Evolutionary conservation across 2,329 filamentous ascomycete genomes (phyloP), one percentile per base, ranked within the genome.

Genomic region (Botryotinia narcissicola): DNA sequence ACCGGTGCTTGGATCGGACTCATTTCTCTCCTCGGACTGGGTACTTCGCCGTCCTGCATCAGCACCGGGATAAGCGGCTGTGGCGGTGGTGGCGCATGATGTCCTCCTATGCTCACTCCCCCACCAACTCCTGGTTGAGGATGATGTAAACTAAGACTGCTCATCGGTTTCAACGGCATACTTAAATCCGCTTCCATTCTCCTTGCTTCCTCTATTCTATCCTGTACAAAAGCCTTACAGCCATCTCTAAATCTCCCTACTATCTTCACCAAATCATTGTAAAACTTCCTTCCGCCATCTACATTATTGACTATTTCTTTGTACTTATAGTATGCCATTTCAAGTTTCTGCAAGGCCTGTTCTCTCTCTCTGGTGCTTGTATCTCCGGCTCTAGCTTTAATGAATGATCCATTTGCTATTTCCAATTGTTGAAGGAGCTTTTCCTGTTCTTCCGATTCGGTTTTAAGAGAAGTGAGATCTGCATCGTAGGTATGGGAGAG

Each of bases 221-320:
- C 89, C 42, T 94, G 91, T 0, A 92, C 92, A 86, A 97, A 98
- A 2, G 87, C 88, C 77, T 89, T 89, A 73, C 90, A 91, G 51
- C 93, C 92, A 77, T 98, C 95, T 29, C 94, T 87, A 81, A 98
- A 98, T 16, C 91, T 87, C 0, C 90, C 91, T 0, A 97, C 93
- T 75, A 98, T 94, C 82, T 92, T 93, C 64, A 92, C 93, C 7
- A 99, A 87, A 80, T 98, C 95, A 78, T 99, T 99, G 84, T 98
- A 99, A 81, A 99, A 99, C 81, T 96, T 98, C 71, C 95, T 87
- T 0, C 94, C 96, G 0, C 92, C 93, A 77, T 98, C 95, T 4
- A 98, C 87, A 80, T 98, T 97, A 76, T 89, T 93, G 73, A 97
- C 90, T 73, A 98, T 93, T 81, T 99, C 95, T 83, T 97, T 97